A percentile compares a stretch with the other conserved stretches of the same genome.
Conservation (phyloP, 352 stramenopile species). For the Saprolegnia diclina region DNA sequence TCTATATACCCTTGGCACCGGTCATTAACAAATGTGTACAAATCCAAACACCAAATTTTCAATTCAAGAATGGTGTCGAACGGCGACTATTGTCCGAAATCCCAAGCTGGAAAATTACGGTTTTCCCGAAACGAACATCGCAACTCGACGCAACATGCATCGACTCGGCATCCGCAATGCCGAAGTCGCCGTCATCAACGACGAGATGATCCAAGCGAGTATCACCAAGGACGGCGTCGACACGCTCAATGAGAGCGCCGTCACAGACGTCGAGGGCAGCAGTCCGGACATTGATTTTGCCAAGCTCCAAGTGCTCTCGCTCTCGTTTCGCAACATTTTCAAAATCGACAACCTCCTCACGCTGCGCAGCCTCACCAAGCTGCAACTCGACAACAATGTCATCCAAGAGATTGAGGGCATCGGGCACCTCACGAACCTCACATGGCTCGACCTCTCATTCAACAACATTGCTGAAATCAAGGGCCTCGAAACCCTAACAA, state of each 20-base stretch:
- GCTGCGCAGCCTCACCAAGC: conserved; percentile 79
- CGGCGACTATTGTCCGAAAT: no score
- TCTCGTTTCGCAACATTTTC: conserved; percentile 92
- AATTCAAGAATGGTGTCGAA: no score
- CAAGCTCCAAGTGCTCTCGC: conserved; percentile 64
- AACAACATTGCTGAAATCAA: conserved; percentile 91
- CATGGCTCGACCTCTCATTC: conserved; percentile 93
- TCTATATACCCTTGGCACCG: no score
- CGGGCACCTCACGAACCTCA: conserved; percentile 74
- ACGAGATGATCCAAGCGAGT: conserved; percentile 69
- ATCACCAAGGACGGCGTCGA: conserved; percentile 50
- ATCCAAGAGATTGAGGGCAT: conserved; percentile 89
- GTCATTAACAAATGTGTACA: no score
- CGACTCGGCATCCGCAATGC: conserved; percentile 63
- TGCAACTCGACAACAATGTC: conserved; percentile 94
- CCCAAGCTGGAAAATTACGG: no score
- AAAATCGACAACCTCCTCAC: conserved; percentile 93
- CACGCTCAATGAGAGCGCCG: conserved; percentile 58
- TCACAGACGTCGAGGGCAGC: conserved; percentile 53
- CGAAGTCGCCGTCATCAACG: conserved; percentile 73
- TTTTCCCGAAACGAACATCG: no score
- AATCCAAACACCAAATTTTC: no score
- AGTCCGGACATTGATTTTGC: conserved; percentile 50
- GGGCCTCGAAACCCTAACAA: conserved; percentile 84
- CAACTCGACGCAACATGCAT: conserved; percentile 34